Evolutionary conservation across 2,329 filamentous ascomycete species (phyloP).

Genomic region (Cryphonectria naterciae): DNA sequence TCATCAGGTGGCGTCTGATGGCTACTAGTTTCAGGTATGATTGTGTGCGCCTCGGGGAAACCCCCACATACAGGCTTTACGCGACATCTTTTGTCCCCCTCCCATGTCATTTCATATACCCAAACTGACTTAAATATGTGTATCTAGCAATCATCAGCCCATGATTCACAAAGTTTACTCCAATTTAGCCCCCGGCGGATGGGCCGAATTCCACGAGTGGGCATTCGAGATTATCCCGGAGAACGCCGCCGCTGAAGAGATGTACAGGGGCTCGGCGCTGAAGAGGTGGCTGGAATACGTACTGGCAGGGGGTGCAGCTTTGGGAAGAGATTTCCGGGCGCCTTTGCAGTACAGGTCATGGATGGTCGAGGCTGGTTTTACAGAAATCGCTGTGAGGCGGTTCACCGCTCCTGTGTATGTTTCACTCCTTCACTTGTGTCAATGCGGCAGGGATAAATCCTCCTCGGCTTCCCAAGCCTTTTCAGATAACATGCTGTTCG

Average conservation of each 20-base stretch:
- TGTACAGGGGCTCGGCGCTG: slow-evolving; percentile 10
- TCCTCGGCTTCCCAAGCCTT: too few species aligned
- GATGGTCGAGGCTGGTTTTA: slow-evolving; percentile 14
- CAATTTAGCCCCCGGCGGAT: slow-evolving; percentile 12
- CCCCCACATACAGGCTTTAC: neutral
- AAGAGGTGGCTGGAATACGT: slow-evolving; percentile 6
- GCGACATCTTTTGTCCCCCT: neutral
- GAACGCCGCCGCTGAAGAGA: neutral
- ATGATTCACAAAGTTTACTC: slow-evolving; percentile 4
- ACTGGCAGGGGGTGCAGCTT: neutral
- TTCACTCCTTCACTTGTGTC: neutral
- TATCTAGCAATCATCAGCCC: neutral
- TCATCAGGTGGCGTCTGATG: slow-evolving; percentile 20
- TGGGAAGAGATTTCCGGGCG: slow-evolving; percentile 8
- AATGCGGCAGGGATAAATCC: neutral
- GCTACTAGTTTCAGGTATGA: slow-evolving; percentile 11
- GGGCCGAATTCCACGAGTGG: slow-evolving; percentile 20
- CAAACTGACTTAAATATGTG: neutral
- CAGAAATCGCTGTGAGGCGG: slow-evolving; percentile 6
- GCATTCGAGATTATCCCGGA: slow-evolving; percentile 13
- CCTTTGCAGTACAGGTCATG: slow-evolving; percentile 7
- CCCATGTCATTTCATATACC: neutral
- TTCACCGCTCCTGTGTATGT: slow-evolving; percentile 10
- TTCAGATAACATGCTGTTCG: neutral
- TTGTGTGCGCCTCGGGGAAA: neutral